These are phyloP conservation scores for Quercus phellos DNA, from an alignment of 331 rosid genomes.

Conservation along the genomic window DNA sequence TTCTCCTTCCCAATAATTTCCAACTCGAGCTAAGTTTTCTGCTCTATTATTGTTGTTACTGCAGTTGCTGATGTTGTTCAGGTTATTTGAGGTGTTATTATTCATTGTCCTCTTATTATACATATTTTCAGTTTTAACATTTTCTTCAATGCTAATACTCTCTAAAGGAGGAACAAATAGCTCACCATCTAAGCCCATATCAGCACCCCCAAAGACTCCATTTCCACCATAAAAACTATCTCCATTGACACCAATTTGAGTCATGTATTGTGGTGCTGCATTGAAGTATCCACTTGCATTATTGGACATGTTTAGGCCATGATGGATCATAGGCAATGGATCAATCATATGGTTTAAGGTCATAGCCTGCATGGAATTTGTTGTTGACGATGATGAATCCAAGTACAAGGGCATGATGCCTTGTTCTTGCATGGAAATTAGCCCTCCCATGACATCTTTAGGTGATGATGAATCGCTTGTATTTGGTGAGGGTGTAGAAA, in stretches of 20 bases:
- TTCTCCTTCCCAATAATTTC: slow-evolving; percentile 42
- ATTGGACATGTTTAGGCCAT: slow-evolving; percentile 31
- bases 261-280: slow-evolving; percentile 27
- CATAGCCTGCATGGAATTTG: slow-evolving; percentile 32
- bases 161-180: slow-evolving; percentile 60
- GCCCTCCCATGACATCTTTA: slow-evolving; percentile 36
- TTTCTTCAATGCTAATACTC: slow-evolving; percentile 38
- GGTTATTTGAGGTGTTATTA: slow-evolving; percentile 29
- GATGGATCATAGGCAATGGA: slow-evolving; percentile 29
- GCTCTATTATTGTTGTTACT: slow-evolving; percentile 16
- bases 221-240: slow-evolving; percentile 33
- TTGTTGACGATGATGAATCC: slow-evolving; percentile 36
- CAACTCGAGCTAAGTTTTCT: slow-evolving; percentile 41
- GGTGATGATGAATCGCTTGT: slow-evolving; percentile 45
- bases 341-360: slow-evolving; percentile 41
- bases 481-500: slow-evolving; percentile 52
- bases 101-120: slow-evolving; percentile 12
- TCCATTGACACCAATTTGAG: slow-evolving; percentile 18
- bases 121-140: slow-evolving; percentile 28
- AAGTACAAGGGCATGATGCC: slow-evolving; percentile 33
- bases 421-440: slow-evolving; percentile 34
- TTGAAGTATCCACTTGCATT: slow-evolving; percentile 25
- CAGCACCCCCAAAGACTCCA: slow-evolving; percentile 29
- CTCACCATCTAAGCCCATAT: slow-evolving; percentile 33
- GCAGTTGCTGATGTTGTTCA: slow-evolving; percentile 6